phyloP scores from a whole-genome alignment of 78 protist species.

The Protostelium mycophagum region DNA sequence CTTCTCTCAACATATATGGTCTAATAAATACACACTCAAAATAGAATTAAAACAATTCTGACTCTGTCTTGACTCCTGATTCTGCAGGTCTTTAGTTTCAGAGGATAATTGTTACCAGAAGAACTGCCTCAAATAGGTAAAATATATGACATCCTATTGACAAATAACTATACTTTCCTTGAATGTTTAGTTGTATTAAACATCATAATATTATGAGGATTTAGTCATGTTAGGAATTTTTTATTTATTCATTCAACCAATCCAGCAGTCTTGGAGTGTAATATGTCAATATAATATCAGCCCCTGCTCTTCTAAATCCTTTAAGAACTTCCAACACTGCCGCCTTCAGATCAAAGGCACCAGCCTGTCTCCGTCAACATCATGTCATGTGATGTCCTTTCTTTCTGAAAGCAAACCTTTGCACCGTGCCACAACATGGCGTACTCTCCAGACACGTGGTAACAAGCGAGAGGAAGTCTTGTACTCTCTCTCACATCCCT shows the following conservation, averaged over 20 bases:
- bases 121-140: no score
- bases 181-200: background rate
- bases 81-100: no score
- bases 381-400: no score
- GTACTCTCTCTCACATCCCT: slow-evolving; percentile 50
- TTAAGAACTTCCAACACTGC: slow-evolving; percentile 60
- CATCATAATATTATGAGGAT: background rate
- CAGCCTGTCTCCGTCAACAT: no score
- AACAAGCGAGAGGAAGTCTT: slow-evolving; percentile 62
- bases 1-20: no score
- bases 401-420: no score
- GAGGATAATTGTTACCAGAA: no score
- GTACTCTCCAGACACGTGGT: slow-evolving; percentile 85
- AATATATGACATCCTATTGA: no score
- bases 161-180: background rate
- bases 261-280: slow-evolving; percentile 67
- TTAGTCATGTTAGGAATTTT: background rate
- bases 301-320: slow-evolving; percentile 74
- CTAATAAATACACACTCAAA: no score
- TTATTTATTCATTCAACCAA: slow-evolving; percentile 39
- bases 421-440: slow-evolving; percentile 75
- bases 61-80: no score
- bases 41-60: no score
- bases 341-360: slow-evolving; percentile 42
- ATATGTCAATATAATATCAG: slow-evolving; percentile 78